phyloP scores from a whole-genome alignment of 2,329 filamentous ascomycete genomes.

The Hymenoscyphus fructigenus region DNA sequence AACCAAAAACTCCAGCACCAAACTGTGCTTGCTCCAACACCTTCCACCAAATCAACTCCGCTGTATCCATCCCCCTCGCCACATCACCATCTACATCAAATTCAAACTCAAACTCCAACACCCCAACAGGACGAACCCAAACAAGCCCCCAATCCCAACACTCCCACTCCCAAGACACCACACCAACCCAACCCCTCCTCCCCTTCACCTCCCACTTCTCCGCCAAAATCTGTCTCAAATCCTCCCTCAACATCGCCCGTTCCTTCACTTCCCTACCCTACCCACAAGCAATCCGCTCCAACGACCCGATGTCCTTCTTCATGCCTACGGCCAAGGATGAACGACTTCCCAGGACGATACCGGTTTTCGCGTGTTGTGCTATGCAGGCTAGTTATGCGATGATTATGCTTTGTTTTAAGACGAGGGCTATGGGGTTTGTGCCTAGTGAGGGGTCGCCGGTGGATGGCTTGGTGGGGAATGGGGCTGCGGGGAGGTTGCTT shows the following conservation, averaged over 20 bases:
- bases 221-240: conserved; percentile 49
- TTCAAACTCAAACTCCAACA: conserved; percentile 14
- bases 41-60: conserved; percentile 21
- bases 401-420: conserved; percentile 35
- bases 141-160: too few species aligned
- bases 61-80: conserved; percentile 8
- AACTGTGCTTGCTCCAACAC: conserved; percentile 22
- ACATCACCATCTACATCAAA: background rate
- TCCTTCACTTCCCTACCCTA: conserved; percentile 48
- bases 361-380: conserved; percentile 38
- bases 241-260: conserved; percentile 48
- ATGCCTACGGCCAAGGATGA: conserved; percentile 4
- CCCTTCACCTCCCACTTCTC: conserved; percentile 49
- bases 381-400: conserved; percentile 39
- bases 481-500: conserved; percentile 20
- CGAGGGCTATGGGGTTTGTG: conserved; percentile 23
- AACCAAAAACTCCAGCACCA: conserved; percentile 9
- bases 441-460: background rate
- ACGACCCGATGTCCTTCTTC: conserved; percentile 15
- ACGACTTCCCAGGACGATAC: conserved; percentile 33
- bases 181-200: conserved; percentile 27
- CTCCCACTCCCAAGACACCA: conserved; percentile 1
- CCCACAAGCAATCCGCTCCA: conserved; percentile 32
- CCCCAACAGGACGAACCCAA: too few species aligned
- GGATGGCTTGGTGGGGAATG: conserved; percentile 8